Evolutionary conservation across 2,329 filamentous ascomycete species (phyloP), one percentile per base, ranked within the genome.

Genomic region (Westerdykella sp.): DNA sequence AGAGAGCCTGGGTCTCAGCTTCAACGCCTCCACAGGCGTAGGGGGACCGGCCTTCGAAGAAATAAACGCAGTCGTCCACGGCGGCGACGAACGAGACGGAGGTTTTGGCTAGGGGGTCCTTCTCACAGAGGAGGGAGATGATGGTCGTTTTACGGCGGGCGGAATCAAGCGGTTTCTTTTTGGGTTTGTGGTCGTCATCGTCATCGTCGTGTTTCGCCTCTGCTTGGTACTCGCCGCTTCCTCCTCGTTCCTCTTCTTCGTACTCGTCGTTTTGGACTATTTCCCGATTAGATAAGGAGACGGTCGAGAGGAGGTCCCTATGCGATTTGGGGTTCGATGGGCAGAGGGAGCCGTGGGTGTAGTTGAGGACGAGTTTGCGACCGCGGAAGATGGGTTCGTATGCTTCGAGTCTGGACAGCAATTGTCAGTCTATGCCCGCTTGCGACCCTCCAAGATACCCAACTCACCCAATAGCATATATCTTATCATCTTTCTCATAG

Each of bases 51-150:
- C 90, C 84, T 66, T 97, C 90, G 71, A 98, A 98, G 69, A 95
- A 86, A 69, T 97, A 98, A 23, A 87, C 81, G 74, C 93, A 98
- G 47, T 94, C 84, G 62, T 97, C 90, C 34, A 87, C 84, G 5
- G 90, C 84, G 46, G 86, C 87, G 46, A 97, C 84, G 64, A 95
- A 98, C 15, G 87, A 88, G 31, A 93, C 75, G 4, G 79, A 77
- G 4, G 89, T 83, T 34, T 79, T 75, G 4, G 79, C 78, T 1
- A 83, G 73, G 1, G 87, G 81, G 56, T 96, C 89, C 63, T 95
- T 88, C 63, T 96, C 90, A 73, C 93, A 98, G 52, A 93, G 83
- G 65, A 97, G 91, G 18, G 89, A 93, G 67, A 98, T 88, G 45
- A 90, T 83, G 11, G 90, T 85, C 2, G 87, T 94, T 63, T 85